These are phyloP conservation scores for Zymoseptoria brevis DNA, from an alignment of 2,329 filamentous ascomycete species.

Conservation along the genomic window DNA sequence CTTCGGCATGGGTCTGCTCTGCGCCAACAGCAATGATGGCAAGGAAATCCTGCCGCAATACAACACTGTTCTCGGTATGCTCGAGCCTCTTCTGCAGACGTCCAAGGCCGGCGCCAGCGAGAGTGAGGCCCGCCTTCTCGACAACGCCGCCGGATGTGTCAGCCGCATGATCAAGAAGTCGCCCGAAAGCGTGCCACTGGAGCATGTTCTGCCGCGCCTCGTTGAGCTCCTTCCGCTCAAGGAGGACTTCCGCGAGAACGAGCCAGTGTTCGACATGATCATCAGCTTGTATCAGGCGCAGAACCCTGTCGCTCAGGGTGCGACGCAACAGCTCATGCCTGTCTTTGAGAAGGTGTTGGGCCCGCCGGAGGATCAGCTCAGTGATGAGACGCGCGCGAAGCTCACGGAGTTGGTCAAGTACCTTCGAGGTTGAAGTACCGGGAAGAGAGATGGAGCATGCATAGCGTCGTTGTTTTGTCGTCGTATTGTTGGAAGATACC, in stretches of 20 bases:
- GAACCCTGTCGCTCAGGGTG: slow-evolving; percentile 60
- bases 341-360: slow-evolving; percentile 66
- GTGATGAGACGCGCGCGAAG: slow-evolving; percentile 59
- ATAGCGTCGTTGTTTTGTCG: not conserved
- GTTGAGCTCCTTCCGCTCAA: slow-evolving; percentile 74
- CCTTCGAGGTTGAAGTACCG: slow-evolving; percentile 13
- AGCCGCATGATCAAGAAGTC: slow-evolving; percentile 87
- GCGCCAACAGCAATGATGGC: slow-evolving; percentile 69
- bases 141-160: slow-evolving; percentile 89
- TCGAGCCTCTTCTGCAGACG: slow-evolving; percentile 70
- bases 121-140: slow-evolving; percentile 73
- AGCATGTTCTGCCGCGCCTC: slow-evolving; percentile 72
- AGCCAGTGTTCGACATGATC: slow-evolving; percentile 84
- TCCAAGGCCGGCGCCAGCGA: slow-evolving; percentile 30
- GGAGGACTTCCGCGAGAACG: slow-evolving; percentile 95
- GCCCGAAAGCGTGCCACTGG: slow-evolving; percentile 71
- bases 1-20: slow-evolving; percentile 79
- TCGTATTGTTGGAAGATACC: not conserved
- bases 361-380: slow-evolving; percentile 66
- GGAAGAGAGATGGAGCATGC: not conserved
- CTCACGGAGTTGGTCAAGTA: slow-evolving; percentile 56
- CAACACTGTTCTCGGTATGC: slow-evolving; percentile 68
- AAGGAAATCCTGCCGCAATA: slow-evolving; percentile 68
- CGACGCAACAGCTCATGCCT: slow-evolving; percentile 61
- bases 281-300: slow-evolving; percentile 70